Evolutionary conservation across 2,329 filamentous ascomycete genomes (phyloP).

Genomic region (Penicillium sp.): DNA sequence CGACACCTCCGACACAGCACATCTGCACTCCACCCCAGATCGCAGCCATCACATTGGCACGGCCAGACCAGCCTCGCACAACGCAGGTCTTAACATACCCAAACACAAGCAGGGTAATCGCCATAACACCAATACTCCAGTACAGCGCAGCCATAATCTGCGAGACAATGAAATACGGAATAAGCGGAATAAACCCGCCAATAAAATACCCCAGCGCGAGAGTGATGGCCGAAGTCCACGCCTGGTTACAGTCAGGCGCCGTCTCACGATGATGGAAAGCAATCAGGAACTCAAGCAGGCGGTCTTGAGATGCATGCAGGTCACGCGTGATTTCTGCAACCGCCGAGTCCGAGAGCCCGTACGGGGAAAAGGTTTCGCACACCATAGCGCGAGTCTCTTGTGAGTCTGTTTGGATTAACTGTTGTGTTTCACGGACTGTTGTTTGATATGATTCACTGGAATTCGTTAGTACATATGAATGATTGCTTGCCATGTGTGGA

Average conservation of each 20-base stretch:
- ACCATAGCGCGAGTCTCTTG: slow-evolving; percentile 34
- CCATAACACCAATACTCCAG: slow-evolving; percentile 38
- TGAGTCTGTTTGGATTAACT: slow-evolving; percentile 33
- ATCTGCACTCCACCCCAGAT: slow-evolving; percentile 57
- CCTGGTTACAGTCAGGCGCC: slow-evolving; percentile 39
- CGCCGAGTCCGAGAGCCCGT: slow-evolving; percentile 32
- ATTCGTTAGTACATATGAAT: background rate
- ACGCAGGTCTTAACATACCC: slow-evolving; percentile 41
- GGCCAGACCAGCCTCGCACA: slow-evolving; percentile 38
- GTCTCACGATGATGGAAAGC: slow-evolving; percentile 42
- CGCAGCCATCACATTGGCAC: slow-evolving; percentile 45
- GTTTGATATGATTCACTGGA: slow-evolving; percentile 39
- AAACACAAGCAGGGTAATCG: slow-evolving; percentile 34
- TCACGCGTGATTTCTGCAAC: slow-evolving; percentile 31
- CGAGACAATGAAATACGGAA: slow-evolving; percentile 57
- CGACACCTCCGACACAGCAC: slow-evolving; percentile 55
- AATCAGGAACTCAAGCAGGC: slow-evolving; percentile 42
- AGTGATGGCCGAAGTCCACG: slow-evolving; percentile 51
- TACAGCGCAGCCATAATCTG: slow-evolving; percentile 45
- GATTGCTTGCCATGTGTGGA: background rate
- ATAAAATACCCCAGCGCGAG: slow-evolving; percentile 62
- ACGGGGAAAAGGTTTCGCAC: slow-evolving; percentile 35
- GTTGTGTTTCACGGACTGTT: slow-evolving; percentile 38
- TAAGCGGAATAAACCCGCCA: slow-evolving; percentile 60
- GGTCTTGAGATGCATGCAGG: slow-evolving; percentile 32